phyloP scores from a whole-genome alignment of 352 stramenopile genomes.

The Pythium monospermum region DNA sequence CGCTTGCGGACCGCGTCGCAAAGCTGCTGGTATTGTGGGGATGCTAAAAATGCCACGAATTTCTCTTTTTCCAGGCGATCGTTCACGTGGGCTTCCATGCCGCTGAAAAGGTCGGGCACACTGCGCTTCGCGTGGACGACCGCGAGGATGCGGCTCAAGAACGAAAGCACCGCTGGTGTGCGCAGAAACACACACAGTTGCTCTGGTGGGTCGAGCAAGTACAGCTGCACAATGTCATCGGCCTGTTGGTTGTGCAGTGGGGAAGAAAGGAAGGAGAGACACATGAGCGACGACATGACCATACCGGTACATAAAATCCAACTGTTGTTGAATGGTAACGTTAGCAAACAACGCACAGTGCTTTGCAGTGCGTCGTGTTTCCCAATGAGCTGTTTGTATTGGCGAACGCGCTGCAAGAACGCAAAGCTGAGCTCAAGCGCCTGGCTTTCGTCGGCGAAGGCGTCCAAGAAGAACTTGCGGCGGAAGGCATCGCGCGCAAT shows the following conservation, averaged over 20 bases:
- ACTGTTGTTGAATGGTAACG: neutral
- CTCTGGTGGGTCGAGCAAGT: conserved; percentile 28
- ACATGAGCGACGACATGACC: no score
- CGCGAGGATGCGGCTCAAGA: conserved; percentile 29
- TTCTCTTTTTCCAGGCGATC: conserved; percentile 40
- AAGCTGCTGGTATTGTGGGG: conserved; percentile 40
- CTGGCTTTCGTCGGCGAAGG: conserved; percentile 49
- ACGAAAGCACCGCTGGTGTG: conserved; percentile 13
- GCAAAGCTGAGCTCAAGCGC: conserved; percentile 50
- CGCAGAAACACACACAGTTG: conserved; percentile 22
- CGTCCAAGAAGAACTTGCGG: conserved; percentile 49
- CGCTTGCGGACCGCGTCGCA: conserved; percentile 48
- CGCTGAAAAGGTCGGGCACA: conserved; percentile 55
- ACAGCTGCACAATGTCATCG: conserved; percentile 36
- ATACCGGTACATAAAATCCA: no score
- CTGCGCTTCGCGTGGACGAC: conserved; percentile 26
- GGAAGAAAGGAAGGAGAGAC: no score
- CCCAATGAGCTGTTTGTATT: conserved; percentile 53
- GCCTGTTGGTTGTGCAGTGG: conserved; percentile 26
- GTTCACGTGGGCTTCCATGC: conserved; percentile 48
- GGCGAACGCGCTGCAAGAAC: conserved; percentile 48
- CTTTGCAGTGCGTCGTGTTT: conserved; percentile 35
- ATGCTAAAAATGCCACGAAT: conserved; percentile 46
- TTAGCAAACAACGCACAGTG: conserved; percentile 24
- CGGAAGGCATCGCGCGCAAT: conserved; percentile 53